Evolutionary conservation across 2,329 filamentous ascomycete species (phyloP).

Genomic region (Epichloe sp.): DNA sequence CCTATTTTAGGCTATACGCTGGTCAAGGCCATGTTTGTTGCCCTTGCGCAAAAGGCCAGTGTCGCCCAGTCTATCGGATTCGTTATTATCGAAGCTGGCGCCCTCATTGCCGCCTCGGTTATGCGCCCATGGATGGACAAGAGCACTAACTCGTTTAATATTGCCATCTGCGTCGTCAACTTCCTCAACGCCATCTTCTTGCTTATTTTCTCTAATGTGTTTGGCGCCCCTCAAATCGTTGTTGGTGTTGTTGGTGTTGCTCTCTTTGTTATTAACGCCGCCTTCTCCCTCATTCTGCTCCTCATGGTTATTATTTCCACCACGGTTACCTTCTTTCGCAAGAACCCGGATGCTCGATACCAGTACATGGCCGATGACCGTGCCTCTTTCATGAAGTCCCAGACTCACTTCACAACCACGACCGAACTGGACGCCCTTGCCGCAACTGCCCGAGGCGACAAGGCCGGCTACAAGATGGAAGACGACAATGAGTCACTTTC

Average conservation of each 20-base stretch:
- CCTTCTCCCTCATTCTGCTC: conserved; percentile 69
- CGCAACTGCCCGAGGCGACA: conserved; percentile 78
- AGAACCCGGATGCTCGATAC: conserved; percentile 90
- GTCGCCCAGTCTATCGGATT: conserved; percentile 70
- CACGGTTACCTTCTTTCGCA: conserved; percentile 62
- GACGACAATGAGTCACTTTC: conserved; percentile 29
- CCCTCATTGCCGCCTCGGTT: conserved; percentile 65
- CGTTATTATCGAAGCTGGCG: conserved; percentile 67
- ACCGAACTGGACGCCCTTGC: conserved; percentile 86
- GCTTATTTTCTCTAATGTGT: conserved; percentile 76
- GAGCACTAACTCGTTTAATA: conserved; percentile 94
- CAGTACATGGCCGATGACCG: conserved; percentile 95
- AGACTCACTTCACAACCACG: conserved; percentile 60
- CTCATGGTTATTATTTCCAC: conserved; percentile 59
- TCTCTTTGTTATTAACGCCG: conserved; percentile 78
- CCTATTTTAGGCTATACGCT: conserved; percentile 65
- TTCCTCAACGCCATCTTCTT: conserved; percentile 85
- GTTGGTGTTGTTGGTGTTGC: conserved; percentile 80
- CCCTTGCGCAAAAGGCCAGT: conserved; percentile 58
- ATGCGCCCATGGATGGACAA: conserved; percentile 97
- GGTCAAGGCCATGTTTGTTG: conserved; percentile 83
- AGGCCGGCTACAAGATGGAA: conserved; percentile 35
- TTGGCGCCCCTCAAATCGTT: conserved; percentile 70
- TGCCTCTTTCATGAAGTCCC: conserved; percentile 94
- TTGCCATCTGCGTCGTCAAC: conserved; percentile 79